phyloP scores from a whole-genome alignment of 2,329 filamentous ascomycete species.

The Trichoderma gracile region DNA sequence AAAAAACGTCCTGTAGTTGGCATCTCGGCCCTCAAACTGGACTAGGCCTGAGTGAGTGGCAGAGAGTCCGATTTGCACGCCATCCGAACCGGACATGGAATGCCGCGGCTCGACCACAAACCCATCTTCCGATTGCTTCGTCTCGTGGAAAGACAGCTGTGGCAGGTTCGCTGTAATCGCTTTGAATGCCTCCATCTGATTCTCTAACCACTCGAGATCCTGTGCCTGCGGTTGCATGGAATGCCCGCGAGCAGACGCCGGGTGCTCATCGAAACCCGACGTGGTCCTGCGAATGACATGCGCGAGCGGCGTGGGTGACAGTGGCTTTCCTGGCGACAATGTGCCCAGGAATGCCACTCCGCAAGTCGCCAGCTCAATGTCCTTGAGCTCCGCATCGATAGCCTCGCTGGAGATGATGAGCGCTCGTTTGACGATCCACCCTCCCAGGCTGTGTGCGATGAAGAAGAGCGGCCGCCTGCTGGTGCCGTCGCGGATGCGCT shows the following conservation, averaged over 20 bases:
- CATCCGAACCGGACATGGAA: conserved; percentile 33
- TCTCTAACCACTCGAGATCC: conserved; percentile 34
- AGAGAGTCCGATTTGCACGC: conserved; percentile 30
- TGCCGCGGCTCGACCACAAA: conserved; percentile 33
- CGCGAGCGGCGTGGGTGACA: conserved; percentile 33
- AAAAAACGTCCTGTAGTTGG: conserved; percentile 33
- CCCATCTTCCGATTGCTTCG: conserved; percentile 30
- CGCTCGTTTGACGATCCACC: conserved; percentile 36
- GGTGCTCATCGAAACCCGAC: conserved; percentile 27
- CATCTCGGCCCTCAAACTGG: conserved; percentile 32
- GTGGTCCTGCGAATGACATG: conserved; percentile 33
- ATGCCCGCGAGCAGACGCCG: neutral
- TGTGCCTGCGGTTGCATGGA: conserved; percentile 26
- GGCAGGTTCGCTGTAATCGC: conserved; percentile 32
- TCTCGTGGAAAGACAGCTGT: conserved; percentile 35
- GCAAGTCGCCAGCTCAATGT: conserved; percentile 33
- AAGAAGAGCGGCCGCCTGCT: conserved; percentile 33
- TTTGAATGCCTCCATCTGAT: conserved; percentile 35
- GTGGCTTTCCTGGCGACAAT: conserved; percentile 30
- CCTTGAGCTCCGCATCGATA: conserved; percentile 29
- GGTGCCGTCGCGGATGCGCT: conserved; percentile 29
- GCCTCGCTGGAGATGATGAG: conserved; percentile 35
- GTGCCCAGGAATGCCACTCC: conserved; percentile 36
- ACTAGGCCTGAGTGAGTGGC: conserved; percentile 32
- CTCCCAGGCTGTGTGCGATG: conserved; percentile 34